Percentiles rank a stretch among this genome's conserved stretches.
These are phyloP conservation scores for Parmelia sp. DNA, from an alignment of 495 filamentous ascomycete species.

Conservation along the genomic window DNA sequence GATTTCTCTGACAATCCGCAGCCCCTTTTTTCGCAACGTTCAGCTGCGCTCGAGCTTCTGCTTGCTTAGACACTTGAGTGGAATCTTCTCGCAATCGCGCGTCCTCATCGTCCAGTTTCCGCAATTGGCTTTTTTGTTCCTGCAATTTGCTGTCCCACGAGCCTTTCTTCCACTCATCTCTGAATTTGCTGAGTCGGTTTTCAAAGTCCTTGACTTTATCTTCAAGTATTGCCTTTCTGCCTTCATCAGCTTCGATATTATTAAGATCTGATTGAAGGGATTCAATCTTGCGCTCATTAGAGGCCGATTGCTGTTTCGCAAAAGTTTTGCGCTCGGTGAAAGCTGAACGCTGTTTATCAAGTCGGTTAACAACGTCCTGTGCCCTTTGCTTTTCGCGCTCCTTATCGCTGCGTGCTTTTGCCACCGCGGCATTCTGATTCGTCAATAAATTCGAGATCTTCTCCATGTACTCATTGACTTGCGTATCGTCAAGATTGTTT, in stretches of 20 bases:
- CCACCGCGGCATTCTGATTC: conserved; percentile 72
- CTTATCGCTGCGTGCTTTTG: conserved; percentile 64
- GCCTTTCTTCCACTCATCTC: conserved; percentile 50
- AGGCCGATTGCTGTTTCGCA: conserved; percentile 59
- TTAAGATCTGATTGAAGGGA: conserved; percentile 59
- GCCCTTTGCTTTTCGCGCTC: conserved; percentile 62
- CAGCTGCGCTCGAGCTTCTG: conserved; percentile 69
- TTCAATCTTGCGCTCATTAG: conserved; percentile 60
- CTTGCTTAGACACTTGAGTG: conserved; percentile 69
- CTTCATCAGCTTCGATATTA: conserved; percentile 74
- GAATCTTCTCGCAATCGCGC: conserved; percentile 67
- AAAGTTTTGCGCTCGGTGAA: conserved; percentile 63
- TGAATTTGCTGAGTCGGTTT: conserved; percentile 53
- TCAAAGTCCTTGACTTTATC: conserved; percentile 64
- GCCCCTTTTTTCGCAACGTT: conserved; percentile 71
- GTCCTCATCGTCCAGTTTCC: conserved; percentile 59
- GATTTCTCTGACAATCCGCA: conserved; percentile 59
- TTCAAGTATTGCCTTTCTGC: conserved; percentile 65
- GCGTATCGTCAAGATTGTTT: conserved; percentile 62
- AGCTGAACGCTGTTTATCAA: conserved; percentile 60
- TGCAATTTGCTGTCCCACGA: conserved; percentile 65
- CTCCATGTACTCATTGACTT: conserved; percentile 69
- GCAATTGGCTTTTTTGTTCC: conserved; percentile 54
- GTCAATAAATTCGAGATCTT: conserved; percentile 64
- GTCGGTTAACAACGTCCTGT: conserved; percentile 58